Base-by-base conservation (phyloP, 225 moss, liverwort and hornwort species). In the Thuidium tamariscinum region DNA sequence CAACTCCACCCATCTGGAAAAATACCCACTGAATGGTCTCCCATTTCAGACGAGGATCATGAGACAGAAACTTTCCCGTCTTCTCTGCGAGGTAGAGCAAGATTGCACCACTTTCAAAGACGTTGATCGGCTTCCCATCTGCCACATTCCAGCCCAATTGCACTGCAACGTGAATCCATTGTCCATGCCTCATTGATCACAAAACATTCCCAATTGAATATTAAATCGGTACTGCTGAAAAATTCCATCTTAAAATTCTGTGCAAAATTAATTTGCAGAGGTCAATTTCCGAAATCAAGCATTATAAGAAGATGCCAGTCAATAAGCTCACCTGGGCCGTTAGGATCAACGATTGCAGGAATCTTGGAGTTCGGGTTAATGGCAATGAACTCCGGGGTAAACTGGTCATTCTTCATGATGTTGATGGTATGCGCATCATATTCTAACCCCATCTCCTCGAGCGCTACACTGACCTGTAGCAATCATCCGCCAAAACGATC, bases 11-110 rank as follows among this genome's bases (percentile, higher is more conserved):
- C 93, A 97, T 93, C 87, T 97, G 96, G 74, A 97, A 95, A 78
- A 95, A 94, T 7, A 95, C 30, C 97, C 97, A 97, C 69, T 97
- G 94, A 27, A 97, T 89, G 51, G 96, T 96, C 83, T 97, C 97
- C 93, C 92, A 95, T 65, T 91, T 96, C 82, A 95, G 81, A 60
- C 89, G 92, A 82, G 95, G 97, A 61, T 97, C 87, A 7, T 59
- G 81, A 13, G 97, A 94, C 74, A 96, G 83, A 61, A 97, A 95
- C 74, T 96, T 96, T 9, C 95, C 96, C 55, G 89, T 92, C 86
- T 97, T 96, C 76, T 96, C 93, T 13, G 93, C 96, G 21, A 97
- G 93, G 79, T 97, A 97, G 18, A 97, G 79, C 74, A 97, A 76
- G 80, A 97, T 96, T 41, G 97, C 97, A 52, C 96, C 97, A 83